These are phyloP conservation scores for Arxiozyma telluris DNA, from an alignment of 1,139 yeast genomes.

Conservation along the genomic window DNA sequence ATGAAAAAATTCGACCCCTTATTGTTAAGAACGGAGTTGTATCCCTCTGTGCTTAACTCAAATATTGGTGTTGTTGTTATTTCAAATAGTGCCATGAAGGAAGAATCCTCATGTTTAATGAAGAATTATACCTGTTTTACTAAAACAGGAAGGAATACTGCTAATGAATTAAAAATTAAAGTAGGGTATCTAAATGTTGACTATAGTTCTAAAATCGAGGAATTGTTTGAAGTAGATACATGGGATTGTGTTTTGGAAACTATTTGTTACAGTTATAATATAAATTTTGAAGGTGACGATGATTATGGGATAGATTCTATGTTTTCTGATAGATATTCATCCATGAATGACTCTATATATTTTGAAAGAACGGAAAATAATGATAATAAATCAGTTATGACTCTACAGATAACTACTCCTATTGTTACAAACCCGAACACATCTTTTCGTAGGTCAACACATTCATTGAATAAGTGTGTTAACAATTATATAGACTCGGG, in stretches of 20 bases:
- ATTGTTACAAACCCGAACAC: neutral
- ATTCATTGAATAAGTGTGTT: neutral
- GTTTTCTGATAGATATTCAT: neutral
- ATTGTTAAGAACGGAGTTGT: conserved; percentile 10
- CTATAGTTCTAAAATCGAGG: conserved; percentile 23
- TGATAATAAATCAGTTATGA: neutral
- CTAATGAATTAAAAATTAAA: conserved; percentile 26
- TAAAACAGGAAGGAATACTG: conserved; percentile 15
- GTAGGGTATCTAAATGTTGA: conserved; percentile 29
- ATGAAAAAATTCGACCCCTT: conserved; percentile 13
- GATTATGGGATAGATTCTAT: neutral
- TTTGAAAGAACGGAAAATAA: neutral
- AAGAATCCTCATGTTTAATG: conserved; percentile 17
- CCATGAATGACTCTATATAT: neutral
- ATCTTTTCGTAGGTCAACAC: neutral
- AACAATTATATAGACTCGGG: neutral
- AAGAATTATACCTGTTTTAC: conserved; percentile 17
- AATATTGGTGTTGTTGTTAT: conserved; percentile 21
- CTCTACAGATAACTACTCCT: conserved; percentile 1
- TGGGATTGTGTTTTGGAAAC: conserved; percentile 27
- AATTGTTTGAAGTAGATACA: conserved; percentile 25
- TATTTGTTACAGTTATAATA: conserved; percentile 24
- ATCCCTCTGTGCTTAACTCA: conserved; percentile 5
- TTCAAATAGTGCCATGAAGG: conserved; percentile 25
- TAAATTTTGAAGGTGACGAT: conserved; percentile 27